phyloP scores from a whole-genome alignment of 768 basidiomycete genomes.

The Steccherinum ochraceum region DNA sequence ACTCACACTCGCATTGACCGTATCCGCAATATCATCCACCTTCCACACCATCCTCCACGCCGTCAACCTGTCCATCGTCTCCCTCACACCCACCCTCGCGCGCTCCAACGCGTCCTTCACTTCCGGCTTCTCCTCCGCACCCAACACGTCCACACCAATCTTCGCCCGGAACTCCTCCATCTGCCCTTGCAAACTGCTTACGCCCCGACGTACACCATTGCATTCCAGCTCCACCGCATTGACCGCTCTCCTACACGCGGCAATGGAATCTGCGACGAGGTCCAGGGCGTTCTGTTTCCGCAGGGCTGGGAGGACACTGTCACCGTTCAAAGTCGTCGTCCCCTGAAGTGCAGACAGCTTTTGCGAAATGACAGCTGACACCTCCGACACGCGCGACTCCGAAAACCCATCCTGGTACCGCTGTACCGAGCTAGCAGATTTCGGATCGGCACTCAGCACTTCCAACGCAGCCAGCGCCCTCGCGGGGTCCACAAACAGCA shows the following conservation, averaged over 20 bases:
- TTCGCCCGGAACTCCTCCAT: slow-evolving; percentile 19
- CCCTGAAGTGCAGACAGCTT: slow-evolving; percentile 11
- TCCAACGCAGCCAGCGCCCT: slow-evolving; percentile 52
- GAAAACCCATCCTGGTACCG: slow-evolving; percentile 58
- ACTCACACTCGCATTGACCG: slow-evolving; percentile 27
- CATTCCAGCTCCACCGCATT: slow-evolving; percentile 12
- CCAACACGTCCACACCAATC: slow-evolving; percentile 16
- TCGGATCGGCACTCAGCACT: slow-evolving; percentile 38
- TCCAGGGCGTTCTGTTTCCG: slow-evolving; percentile 16
- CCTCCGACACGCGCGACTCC: slow-evolving; percentile 48
- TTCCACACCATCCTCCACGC: slow-evolving; percentile 36
- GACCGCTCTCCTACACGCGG: slow-evolving; percentile 9
- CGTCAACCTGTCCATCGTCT: slow-evolving; percentile 26
- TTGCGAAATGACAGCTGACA: slow-evolving; percentile 35
- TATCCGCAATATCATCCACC: slow-evolving; percentile 32
- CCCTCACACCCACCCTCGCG: slow-evolving; percentile 23
- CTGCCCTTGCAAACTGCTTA: slow-evolving; percentile 11
- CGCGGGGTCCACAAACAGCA: slow-evolving; percentile 50
- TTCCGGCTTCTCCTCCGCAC: slow-evolving; percentile 8
- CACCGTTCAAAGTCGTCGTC: not conserved
- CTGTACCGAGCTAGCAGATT: slow-evolving; percentile 47
- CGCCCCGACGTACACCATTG: slow-evolving; percentile 7
- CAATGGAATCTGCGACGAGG: slow-evolving; percentile 13
- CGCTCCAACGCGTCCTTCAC: slow-evolving; percentile 24
- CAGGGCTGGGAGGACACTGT: not conserved